These are phyloP conservation scores for Miamiensis avidus DNA, from an alignment of 169 alveolate genomes.

Conservation along the genomic window DNA sequence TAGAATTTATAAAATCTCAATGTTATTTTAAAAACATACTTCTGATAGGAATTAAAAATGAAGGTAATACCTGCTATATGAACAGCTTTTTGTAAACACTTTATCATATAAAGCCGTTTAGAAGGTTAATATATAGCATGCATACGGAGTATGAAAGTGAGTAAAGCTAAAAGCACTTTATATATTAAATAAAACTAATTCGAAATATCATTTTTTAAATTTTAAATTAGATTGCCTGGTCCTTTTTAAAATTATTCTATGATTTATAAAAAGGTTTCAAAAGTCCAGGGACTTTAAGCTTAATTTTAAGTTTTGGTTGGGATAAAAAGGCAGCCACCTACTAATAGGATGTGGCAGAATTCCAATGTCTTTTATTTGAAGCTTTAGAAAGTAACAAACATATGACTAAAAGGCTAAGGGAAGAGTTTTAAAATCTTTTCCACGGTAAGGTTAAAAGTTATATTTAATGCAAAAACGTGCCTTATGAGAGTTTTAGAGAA, in stretches of 20 bases:
- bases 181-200: background rate
- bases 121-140: constrained; percentile 6
- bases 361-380: constrained; percentile 1
- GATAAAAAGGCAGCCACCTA: constrained; percentile 9
- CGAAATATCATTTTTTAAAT: background rate
- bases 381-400: constrained; percentile 1
- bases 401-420: background rate
- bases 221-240: background rate
- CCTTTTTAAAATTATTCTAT: background rate
- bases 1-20: too few relatives aligned
- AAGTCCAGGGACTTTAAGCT: background rate
- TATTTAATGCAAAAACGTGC: constrained; percentile 8
- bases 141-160: background rate
- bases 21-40: too few relatives aligned
- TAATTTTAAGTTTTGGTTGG: constrained; percentile 23
- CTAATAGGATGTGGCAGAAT: constrained; percentile 6
- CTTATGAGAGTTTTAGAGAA: background rate
- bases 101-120: constrained; percentile 14
- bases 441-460: background rate
- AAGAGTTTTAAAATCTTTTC: background rate
- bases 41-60: constrained; percentile 18
- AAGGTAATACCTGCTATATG: constrained; percentile 31
- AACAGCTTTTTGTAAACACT: constrained; percentile 19
- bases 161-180: background rate
- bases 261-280: background rate